A percentile compares a stretch with the other conserved stretches of the same genome.
Conservation (phyloP, 1,284 basidiomycete species). For the Cutaneotrichosporon spelunceum region DNA sequence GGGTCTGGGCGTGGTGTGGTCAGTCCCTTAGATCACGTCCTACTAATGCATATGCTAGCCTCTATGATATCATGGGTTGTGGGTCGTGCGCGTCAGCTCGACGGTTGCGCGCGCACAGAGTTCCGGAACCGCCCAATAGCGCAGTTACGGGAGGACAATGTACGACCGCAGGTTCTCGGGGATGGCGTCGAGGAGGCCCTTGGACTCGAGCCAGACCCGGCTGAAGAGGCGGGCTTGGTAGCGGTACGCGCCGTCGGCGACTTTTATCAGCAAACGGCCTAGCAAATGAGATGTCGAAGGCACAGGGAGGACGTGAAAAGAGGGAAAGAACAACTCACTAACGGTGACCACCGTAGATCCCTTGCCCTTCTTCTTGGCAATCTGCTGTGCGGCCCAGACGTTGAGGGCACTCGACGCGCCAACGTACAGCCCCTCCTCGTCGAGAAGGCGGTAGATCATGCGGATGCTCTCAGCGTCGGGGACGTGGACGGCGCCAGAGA, state of each 20-base stretch:
- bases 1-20: too few species aligned
- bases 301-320: too few species aligned
- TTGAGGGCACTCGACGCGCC: slow-evolving; percentile 96
- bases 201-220: slow-evolving; percentile 85
- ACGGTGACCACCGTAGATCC: slow-evolving; percentile 83
- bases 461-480: slow-evolving; percentile 84
- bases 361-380: slow-evolving; percentile 76
- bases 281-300: too few species aligned
- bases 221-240: slow-evolving; percentile 96
- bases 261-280: background rate
- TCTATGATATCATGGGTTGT: background rate
- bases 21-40: background rate
- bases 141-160: slow-evolving; percentile 63
- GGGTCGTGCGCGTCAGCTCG: background rate
- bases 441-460: slow-evolving; percentile 90
- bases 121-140: background rate
- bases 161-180: slow-evolving; percentile 81
- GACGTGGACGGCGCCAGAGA: slow-evolving; percentile 80
- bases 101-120: background rate
- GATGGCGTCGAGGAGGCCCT: slow-evolving; percentile 74
- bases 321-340: background rate
- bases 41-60: slow-evolving; percentile 14
- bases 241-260: slow-evolving; percentile 30
- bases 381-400: slow-evolving; percentile 85
- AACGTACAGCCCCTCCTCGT: slow-evolving; percentile 90